A percentile compares a stretch with the other conserved stretches of the same genome.
Evolutionary conservation across 2,329 filamentous ascomycete species (phyloP).

Genomic region (Aureobasidium sp.): DNA sequence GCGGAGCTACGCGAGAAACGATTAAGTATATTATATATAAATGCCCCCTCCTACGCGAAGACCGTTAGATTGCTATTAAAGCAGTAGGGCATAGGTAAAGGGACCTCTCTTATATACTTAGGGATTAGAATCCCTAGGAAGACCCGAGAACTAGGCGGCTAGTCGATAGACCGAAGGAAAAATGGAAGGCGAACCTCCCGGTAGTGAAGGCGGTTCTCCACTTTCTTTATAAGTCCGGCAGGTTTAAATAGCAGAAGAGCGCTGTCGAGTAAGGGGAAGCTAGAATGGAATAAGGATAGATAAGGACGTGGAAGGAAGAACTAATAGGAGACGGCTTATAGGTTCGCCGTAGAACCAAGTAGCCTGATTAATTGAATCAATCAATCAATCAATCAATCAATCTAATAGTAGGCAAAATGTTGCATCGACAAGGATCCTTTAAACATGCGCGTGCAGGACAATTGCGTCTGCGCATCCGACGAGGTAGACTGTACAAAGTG

Average conservation of each 20-base stretch:
- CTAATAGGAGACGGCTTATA: neutral
- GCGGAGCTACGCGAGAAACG: neutral
- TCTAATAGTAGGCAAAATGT: no score
- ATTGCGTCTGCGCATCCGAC: neutral
- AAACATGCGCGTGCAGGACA: neutral
- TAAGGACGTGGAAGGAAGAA: neutral
- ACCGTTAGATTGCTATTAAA: neutral
- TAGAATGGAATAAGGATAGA: constrained; percentile 3
- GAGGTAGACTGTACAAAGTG: neutral
- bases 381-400: constrained; percentile 3
- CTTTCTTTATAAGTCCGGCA: neutral
- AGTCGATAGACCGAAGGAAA: neutral
- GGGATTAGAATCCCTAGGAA: neutral
- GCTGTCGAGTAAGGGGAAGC: neutral
- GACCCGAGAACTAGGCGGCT: neutral
- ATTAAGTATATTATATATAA: neutral
- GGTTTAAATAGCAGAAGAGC: neutral
- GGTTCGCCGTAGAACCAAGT: neutral
- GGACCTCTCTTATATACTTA: neutral
- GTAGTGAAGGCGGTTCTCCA: neutral
- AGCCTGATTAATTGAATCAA: constrained; percentile 3
- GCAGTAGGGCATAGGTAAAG: neutral
- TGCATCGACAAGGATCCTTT: neutral
- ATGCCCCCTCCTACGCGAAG: neutral
- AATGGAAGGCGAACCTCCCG: neutral